Base-by-base conservation (phyloP, 805 yeast genomes). In the Yarrowia sp. region DNA sequence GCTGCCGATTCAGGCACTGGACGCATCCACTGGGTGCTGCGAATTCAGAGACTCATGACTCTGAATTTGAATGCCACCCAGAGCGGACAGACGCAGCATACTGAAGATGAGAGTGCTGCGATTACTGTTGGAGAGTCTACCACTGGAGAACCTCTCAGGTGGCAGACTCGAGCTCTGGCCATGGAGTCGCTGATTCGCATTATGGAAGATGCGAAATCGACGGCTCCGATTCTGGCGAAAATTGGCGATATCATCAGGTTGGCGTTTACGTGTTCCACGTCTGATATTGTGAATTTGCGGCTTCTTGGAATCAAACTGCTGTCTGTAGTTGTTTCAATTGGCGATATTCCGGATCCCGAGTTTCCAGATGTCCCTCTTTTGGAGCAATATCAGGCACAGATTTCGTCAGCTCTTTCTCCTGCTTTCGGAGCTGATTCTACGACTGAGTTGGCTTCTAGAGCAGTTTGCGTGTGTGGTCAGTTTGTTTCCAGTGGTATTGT, bases 301-400 rank as follows among this genome's bases (percentile, higher is more conserved):
- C 72, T 86, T 4, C 72, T 81, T 22, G 97, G 98, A 0, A 77
- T 93, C 35, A 78, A 79, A 14, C 76, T 93, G 6, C 78, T 95
- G 32, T 83, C 83, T 50, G 79, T 89, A 1, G 78, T 95, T 35
- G 80, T 78, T 8, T 76, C 83, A 1, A 88, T 84, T 74, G 86
- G 91, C 0, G 80, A 81, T 31, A 75, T 85, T 57, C 82, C 79
- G 10, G 97, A 89, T 72, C 91, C 93, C 0, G 81, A 89, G 33
- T 87, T 86, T 69, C 87, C 90, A 0, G 85, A 86, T 3, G 82
- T 83, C 14, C 83, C 93, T 0, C 80, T 92, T 9, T 77, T 93
- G 47, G 96, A 90, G 69, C 98, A 92, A 75, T 96, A 89, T 71
- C 97, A 95, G 71, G 98, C 98, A 0, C 97, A 91, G 70, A 90